Evolutionary conservation across 768 basidiomycete genomes (phyloP).

Genomic region (Brasilioporus rufonigricans): DNA sequence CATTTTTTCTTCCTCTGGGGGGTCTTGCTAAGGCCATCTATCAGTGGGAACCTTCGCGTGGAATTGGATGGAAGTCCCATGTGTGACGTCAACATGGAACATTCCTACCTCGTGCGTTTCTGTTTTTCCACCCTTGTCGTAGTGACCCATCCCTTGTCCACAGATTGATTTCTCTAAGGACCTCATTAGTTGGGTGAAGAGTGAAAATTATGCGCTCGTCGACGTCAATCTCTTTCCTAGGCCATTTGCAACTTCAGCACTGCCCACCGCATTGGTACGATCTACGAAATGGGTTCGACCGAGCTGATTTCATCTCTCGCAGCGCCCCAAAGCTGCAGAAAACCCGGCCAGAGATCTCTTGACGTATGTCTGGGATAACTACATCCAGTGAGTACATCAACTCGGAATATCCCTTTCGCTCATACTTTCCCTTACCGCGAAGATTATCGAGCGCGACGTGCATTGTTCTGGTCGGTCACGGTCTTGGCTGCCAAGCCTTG

Average conservation of each 20-base stretch:
- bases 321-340: slow-evolving; percentile 43
- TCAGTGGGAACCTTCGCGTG: slow-evolving; percentile 83
- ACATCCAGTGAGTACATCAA: slow-evolving; percentile 65
- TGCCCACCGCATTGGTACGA: slow-evolving; percentile 33
- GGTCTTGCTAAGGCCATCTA: not conserved
- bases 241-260: slow-evolving; percentile 37
- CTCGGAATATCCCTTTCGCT: not conserved
- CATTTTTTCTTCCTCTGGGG: not conserved
- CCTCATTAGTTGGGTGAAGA: slow-evolving; percentile 74
- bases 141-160: slow-evolving; percentile 1
- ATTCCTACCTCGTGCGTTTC: slow-evolving; percentile 73
- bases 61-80: slow-evolving; percentile 73
- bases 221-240: slow-evolving; percentile 85
- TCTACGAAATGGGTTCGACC: not conserved
- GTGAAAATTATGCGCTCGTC: slow-evolving; percentile 66
- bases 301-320: not conserved
- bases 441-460: slow-evolving; percentile 72
- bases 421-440: not conserved
- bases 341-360: slow-evolving; percentile 59
- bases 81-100: slow-evolving; percentile 74
- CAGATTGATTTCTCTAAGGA: slow-evolving; percentile 86
- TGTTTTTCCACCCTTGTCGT: not conserved
- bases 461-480: slow-evolving; percentile 85
- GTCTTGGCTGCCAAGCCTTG: slow-evolving; percentile 74
- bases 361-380: slow-evolving; percentile 94